Base-by-base conservation (phyloP, 768 basidiomycete species). In the Kockovaella imperatae region DNA sequence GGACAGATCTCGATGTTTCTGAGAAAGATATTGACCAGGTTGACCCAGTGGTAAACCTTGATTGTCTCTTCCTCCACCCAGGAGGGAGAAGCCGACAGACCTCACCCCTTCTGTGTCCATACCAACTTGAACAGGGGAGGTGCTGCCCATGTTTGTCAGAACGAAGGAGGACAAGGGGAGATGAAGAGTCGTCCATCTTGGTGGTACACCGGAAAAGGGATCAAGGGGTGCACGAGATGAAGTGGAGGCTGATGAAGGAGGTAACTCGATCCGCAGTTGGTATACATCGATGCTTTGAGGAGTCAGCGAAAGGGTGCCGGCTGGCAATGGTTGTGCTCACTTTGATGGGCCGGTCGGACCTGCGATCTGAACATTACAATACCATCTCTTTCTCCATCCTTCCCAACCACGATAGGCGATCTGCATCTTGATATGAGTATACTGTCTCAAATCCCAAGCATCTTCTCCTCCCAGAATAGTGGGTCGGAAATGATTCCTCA, bases 341-440 rank as follows among this genome's bases (percentile, higher is more conserved):
- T 45, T 60, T 52, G 5, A 73, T 71, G 66, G 28, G 24, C n/a
- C n/a, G n/a, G 65, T 56, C 8, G 71, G 72, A 0, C 86, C 84
- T 43, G 88, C 84, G 2, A 89, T 93, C 69, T 95, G 90, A 38
- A 96, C 74, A 72, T 97, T 96, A 40, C 88, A 84, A 57, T 84
- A 91, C 75, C 89, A 96, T n/a, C 86, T 82, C 56, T 80, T 80
- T 53, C 81, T 79, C 34, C 84, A 84, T 32, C 79, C 76, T 18
- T 82, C 80, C 54, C 87, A 80, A 2, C 89, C 91, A 21, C 78
- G 78, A 50, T 83, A 79, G 14, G 86, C 82, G 10, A 95, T 73
- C 3, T 86, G 82, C 42, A 97, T 74, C 2, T 82, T 81, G 23
- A 97, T 76, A 71, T 84, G 96, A 15, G 79, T 76, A 65, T 91